Evolutionary conservation across 257 asterid species (phyloP).

Genomic region (Solanum chiquidenum): DNA sequence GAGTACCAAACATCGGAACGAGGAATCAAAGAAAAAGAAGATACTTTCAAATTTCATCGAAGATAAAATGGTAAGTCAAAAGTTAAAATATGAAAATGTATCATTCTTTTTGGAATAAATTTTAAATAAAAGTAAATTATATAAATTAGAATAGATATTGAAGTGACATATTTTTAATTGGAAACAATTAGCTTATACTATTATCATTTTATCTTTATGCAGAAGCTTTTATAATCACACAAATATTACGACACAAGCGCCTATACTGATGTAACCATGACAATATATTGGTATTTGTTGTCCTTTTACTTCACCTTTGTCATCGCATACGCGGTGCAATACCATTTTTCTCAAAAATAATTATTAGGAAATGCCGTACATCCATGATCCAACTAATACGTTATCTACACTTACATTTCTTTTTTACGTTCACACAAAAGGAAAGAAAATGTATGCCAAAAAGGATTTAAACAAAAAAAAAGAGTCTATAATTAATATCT

Average conservation of each 20-base stretch:
- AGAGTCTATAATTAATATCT: neutral
- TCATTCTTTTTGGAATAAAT: neutral
- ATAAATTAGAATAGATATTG: neutral
- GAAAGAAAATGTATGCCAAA: neutral
- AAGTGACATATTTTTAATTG: neutral
- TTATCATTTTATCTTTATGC: neutral
- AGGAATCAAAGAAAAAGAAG: neutral
- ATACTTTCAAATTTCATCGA: neutral
- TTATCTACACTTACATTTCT: neutral
- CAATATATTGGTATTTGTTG: neutral
- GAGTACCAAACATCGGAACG: neutral
- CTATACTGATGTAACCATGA: neutral
- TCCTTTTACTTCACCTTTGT: neutral
- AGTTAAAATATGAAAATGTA: too few species aligned
- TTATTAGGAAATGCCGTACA: neutral
- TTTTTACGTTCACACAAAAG: neutral
- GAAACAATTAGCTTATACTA: neutral
- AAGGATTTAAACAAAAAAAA: neutral
- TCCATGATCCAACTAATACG: neutral
- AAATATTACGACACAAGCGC: neutral
- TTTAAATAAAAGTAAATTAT: too few species aligned
- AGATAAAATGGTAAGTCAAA: neutral
- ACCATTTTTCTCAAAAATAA: neutral
- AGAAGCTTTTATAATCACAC: neutral
- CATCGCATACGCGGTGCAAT: neutral